Conservation (phyloP, 1,139 yeast genomes). For the Geotrichum klebahnii region DNA sequence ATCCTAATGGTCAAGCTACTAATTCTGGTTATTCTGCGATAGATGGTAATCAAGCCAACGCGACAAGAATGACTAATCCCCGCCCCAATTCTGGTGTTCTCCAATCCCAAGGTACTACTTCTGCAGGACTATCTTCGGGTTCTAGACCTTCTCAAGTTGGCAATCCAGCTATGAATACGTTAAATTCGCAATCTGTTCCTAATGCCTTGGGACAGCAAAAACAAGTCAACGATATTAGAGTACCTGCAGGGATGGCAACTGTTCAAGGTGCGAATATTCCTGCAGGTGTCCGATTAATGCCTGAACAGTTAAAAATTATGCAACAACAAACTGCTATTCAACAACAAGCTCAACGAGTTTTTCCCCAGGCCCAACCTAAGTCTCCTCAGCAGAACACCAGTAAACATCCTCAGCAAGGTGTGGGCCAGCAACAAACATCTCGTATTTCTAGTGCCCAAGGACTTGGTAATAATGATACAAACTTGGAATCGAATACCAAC, state of each 20-base stretch:
- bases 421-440: conserved; percentile 1
- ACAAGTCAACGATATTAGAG: not conserved
- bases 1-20: conserved; percentile 43
- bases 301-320: conserved; percentile 19
- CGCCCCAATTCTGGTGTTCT: conserved; percentile 6
- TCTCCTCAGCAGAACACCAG: conserved; percentile 9
- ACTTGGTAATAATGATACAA: not conserved
- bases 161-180: conserved; percentile 16
- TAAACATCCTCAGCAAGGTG: conserved; percentile 13
- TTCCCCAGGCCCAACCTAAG: conserved; percentile 37
- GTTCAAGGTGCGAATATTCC: not conserved
- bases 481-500: conserved; percentile 11
- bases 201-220: conserved; percentile 2
- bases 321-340: conserved; percentile 28
- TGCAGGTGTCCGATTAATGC: conserved; percentile 5
- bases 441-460: no score
- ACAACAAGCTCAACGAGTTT: conserved; percentile 27
- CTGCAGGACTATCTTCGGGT: not conserved
- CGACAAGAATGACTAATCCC: conserved; percentile 48
- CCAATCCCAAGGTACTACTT: not conserved
- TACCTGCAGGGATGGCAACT: conserved; percentile 1
- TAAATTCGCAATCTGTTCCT: not conserved
- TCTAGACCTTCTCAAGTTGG: conserved; percentile 18
- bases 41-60: conserved; percentile 71
- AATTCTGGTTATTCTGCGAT: conserved; percentile 77